Evolutionary conservation across 2,329 filamentous ascomycete species (phyloP), one percentile per base, ranked within the genome.

Genomic region (Fusarium praegraminearum): DNA sequence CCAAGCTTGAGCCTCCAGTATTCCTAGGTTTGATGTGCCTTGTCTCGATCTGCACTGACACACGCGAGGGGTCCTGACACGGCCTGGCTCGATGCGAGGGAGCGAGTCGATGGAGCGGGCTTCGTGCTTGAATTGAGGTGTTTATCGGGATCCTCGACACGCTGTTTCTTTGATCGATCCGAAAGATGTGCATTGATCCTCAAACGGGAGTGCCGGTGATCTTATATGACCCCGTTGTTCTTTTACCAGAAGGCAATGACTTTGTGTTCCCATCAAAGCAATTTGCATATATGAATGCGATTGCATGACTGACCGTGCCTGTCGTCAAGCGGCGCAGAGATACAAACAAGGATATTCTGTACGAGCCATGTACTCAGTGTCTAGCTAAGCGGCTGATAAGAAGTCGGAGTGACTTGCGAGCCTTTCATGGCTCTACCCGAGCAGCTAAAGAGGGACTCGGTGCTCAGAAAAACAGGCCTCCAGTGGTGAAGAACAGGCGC

Each of bases 161-260:
- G 20, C n/a, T 43, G 36, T 41, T 45, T 20, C 36, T 20, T 58
- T 46, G 36, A 24, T 46, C 59, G 35, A 33, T 40, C 46, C 41
- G 28, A 44, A 52, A 46, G 20, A 65, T 51, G 38, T 28, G 30
- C 33, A 41, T 49, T 9, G 16, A 33, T 30, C 28, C 50, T 50
- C 32, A 33, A 33, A 47, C 62, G 73, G 73, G 68, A 71, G 61
- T 51, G 47, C 50, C 53, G 54, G 49, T 62, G 61, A 63, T 75
- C 65, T 75, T 74, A 75, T 74, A 75, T 56, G 32, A 56, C 22
- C 63, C 57, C 49, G 16, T 46, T 53, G 30, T 40, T 61, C 61
- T 49, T 49, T 51, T 24, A 20, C 49, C 13, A 63, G 57, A 32
- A 51, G 33, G 41, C 32, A 56, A 46, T 60, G 55, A 45, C 38